Base-by-base conservation (phyloP, 805 yeast genomes). In the Maudiozyma pseudohumilis region DNA sequence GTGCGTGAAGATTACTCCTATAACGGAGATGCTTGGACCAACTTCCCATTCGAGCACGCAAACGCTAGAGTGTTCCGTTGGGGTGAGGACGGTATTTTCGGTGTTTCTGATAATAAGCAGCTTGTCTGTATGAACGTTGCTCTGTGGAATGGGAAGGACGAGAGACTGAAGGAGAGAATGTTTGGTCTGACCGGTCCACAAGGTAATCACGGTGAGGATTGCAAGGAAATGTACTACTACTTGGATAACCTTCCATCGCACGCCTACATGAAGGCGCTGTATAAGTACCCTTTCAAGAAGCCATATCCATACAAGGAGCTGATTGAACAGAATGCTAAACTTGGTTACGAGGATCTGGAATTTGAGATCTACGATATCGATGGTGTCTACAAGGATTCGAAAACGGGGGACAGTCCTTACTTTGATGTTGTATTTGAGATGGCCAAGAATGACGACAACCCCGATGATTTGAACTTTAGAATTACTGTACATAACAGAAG, bases 141-240 rank as follows among this genome's bases (percentile, higher is more conserved):
- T 2, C 68, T 88, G 43, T 87, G 96, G 96, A 87, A 87, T 64
- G 95, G 83, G 46, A 68, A 84, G 48, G 96, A 87, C 60, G 77
- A 74, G 29, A 73, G 85, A 48, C 68, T 87, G 59, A 87, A 87
- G 60, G 96, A 87, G 56, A 78, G 85, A 46, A 67, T 82, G 45
- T 87, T 79, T 59, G 96, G 96, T 1, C 71, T 87, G 29, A 86
- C 95, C 20, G 94, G 94, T 34, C 86, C 86, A 6, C 89, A 87
- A 57, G 96, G 96, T 9, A 88, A 88, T 57, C 96, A 87, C 59
- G 96, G 96, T 39, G 96, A 87, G 57, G 96, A 87, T 56, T 95
- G 85, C 41, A 87, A 87, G 64, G 94, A 83, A 54, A 59, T 79
- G 48, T 83, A 83, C 57, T 87, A 75, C 55, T 86, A 88, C 53